Percentiles rank a stretch among this genome's conserved stretches.
phyloP scores from a whole-genome alignment of 305 asterid species.

The Fraxinus baroniana region DNA sequence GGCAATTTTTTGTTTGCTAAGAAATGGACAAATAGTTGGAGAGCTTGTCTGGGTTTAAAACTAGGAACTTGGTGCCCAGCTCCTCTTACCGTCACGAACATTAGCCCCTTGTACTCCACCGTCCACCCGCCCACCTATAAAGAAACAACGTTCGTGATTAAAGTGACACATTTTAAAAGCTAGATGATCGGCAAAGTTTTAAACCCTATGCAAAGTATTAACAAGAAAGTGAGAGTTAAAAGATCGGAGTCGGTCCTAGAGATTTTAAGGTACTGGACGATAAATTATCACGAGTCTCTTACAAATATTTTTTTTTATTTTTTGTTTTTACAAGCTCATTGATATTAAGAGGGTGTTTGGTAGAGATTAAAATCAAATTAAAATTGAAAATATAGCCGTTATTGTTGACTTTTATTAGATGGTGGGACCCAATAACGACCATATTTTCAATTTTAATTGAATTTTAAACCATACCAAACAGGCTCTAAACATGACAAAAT shows the following conservation, averaged over 20 bases:
- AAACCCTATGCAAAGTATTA: not conserved
- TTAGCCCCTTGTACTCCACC: conserved; percentile 39
- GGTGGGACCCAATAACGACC: too few relatives aligned
- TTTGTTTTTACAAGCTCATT: not conserved
- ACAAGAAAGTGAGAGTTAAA: not conserved
- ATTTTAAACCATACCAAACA: too few relatives aligned
- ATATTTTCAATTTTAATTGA: too few relatives aligned
- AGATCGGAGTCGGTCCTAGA: not conserved
- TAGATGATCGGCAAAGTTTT: not conserved
- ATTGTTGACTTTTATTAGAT: too few relatives aligned
- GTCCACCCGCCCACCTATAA: conserved; percentile 64
- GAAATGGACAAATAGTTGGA: conserved; percentile 60
- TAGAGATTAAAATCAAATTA: too few relatives aligned
- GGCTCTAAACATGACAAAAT: not conserved
- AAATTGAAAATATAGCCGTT: too few relatives aligned
- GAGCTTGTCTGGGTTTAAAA: conserved; percentile 68
- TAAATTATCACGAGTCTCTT: not conserved
- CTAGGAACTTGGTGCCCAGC: conserved; percentile 65
- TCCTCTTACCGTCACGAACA: conserved; percentile 52
- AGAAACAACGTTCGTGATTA: not conserved
- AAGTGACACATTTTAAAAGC: not conserved
- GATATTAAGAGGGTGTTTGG: too few relatives aligned
- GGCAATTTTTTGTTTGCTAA: conserved; percentile 54
- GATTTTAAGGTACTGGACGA: not conserved
- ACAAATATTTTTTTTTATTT: too few relatives aligned